Conservation (phyloP, 2,329 filamentous ascomycete species). For the Cladosporium colombiae region DNA sequence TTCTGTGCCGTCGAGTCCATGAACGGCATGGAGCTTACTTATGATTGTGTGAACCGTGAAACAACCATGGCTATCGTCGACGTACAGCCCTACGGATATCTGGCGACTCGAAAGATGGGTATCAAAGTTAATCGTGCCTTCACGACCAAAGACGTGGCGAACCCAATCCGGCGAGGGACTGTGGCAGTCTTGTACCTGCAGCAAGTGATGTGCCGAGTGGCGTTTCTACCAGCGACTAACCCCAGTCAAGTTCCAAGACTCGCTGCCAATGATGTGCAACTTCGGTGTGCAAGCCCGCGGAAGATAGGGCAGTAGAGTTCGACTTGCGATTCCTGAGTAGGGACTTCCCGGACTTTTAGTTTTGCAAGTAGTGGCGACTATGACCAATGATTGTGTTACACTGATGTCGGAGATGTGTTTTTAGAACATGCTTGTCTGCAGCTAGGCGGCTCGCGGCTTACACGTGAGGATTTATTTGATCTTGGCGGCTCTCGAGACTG, state of each 20-base stretch:
- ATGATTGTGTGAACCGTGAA: not conserved
- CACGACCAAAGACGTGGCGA: not conserved
- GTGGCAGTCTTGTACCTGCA: not conserved
- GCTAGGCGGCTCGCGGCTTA: not conserved
- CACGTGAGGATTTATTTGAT: not conserved
- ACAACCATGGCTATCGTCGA: not conserved
- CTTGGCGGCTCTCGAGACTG: not conserved
- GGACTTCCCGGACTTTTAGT: not conserved
- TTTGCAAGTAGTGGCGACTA: not conserved
- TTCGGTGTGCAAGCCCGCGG: not conserved
- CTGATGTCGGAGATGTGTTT: not conserved
- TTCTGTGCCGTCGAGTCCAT: not conserved
- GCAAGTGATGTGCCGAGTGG: constrained; percentile 5
- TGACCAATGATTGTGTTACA: not conserved
- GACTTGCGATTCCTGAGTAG: not conserved
- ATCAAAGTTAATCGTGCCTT: not conserved
- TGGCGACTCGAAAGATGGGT: not conserved
- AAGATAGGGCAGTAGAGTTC: not conserved
- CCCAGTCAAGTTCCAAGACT: not conserved
- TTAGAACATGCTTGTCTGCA: not conserved
- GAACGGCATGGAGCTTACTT: not conserved
- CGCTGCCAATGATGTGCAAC: not conserved
- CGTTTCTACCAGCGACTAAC: not conserved
- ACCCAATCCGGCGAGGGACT: no score
- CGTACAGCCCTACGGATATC: not conserved